Base-by-base conservation (phyloP, 2,329 filamentous ascomycete species). In the Diaporthe sp. region DNA sequence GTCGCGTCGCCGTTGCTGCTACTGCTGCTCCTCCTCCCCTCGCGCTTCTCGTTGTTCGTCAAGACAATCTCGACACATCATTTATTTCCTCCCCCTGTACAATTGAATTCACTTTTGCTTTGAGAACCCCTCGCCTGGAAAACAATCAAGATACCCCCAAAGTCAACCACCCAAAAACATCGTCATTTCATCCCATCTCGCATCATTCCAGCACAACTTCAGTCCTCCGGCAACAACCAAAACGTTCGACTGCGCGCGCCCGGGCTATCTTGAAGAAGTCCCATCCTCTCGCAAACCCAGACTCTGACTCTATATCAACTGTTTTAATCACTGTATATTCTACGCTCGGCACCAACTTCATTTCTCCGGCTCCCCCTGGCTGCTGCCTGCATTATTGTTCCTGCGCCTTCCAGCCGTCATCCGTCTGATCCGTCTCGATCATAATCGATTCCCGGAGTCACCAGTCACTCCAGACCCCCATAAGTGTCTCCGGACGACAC, bases 301-400 rank as follows among this genome's bases (percentile, higher is more conserved):
- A 17, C 34, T 31, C 53, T 55, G 53, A 19, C 25, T 44, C 44
- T 25, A 44, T 73, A 65, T 44, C 34, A 57, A 61, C 44, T 72
- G 31, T 49, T 59, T 46, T 65, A 73, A 73, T 73, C 71, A 73
- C 71, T 73, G 71, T 73, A 62, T 73, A 62, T 72, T 72, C 44
- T 62, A 62, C 70, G 70, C 57, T 72, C 57, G 57, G 70, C 70
- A 62, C 28, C 70, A 34, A 55, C 34, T 72, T 72, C 70, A 62
- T 53, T 72, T 72, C 55, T 72, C 65, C 65, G 65, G 49, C 65
- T 55, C 15, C 9, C 46, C 65, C 34, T 34, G 46, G 34, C 22
- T 55, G 49, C 49, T 49, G 49, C 49, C 65, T 69, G 31, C 13
- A n/a, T 55, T 4, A 53, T 69, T 67, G 25, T 22, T 61, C 49